Base-by-base conservation (phyloP, 805 yeast species). In the Wickerhamiella allomyrinae region DNA sequence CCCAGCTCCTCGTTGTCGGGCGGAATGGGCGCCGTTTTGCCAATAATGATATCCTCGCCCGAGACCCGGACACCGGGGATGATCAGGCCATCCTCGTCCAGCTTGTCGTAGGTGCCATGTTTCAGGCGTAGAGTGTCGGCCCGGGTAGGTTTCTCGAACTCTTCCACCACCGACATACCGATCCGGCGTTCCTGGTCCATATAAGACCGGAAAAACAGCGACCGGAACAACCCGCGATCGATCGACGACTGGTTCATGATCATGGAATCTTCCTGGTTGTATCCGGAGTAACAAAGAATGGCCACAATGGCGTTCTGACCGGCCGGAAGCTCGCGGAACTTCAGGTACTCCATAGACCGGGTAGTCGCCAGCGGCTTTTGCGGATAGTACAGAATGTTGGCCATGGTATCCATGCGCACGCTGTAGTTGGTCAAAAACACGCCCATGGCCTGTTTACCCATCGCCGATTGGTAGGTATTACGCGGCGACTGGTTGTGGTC, bases 401-500 rank as follows among this genome's bases (percentile, higher is more conserved):
- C 96, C 98, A 91, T 91, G 1, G 98, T 91, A 64, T 91, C 98
- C 98, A 91, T 91, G 67, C 98, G 83, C 41, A 89, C 95, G 45
- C 79, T 74, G 62, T 89, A 91, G 59, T 91, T 91, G 4, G 98
- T 91, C 56, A 89, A 71, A 63, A 83, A 89, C 8, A 91, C 97
- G 60, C 98, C 98, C 98, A 91, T 91, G 44, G 98, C 98, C 68
- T 91, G 98, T 65, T 91, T 91, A 76, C 98, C 98, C 98, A 91
- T 91, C 49, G 98, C 98, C 60, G 95, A 87, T 69, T 91, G 98
- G 65, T 91, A 91, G 3, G 98, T 91, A 60, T 91, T 91, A 77
- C 98, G 89, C 46, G 98, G 98, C 46, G 96, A 87, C 70, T 91
- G 98, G 64, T 91, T 91, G 65, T 91, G 99, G 67, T 91, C 98